These are phyloP conservation scores for Lasiosphaeria hispida DNA, from an alignment of 495 filamentous ascomycete species.

Conservation along the genomic window DNA sequence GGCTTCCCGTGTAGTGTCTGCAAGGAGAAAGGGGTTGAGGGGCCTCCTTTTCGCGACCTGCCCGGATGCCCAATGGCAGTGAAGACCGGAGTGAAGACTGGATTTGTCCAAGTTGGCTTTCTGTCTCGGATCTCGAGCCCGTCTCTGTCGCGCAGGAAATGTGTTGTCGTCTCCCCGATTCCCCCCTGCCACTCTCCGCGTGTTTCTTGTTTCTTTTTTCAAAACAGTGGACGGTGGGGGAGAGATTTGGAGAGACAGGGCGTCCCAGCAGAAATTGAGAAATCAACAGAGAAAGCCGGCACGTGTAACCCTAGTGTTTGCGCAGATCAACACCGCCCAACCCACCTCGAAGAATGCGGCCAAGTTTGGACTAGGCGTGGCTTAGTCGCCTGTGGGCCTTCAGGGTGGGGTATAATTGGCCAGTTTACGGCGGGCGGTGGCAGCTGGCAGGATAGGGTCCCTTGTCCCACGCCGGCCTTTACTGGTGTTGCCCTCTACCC, in stretches of 20 bases:
- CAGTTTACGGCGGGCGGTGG: constrained; percentile 22
- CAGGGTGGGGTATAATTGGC: constrained; percentile 22
- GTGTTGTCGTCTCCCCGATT: background rate
- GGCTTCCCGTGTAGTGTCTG: background rate
- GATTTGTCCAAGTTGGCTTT: no score
- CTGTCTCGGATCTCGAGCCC: background rate
- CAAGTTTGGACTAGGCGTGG: constrained; percentile 27
- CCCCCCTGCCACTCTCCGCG: background rate
- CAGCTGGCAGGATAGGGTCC: background rate
- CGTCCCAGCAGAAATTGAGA: background rate
- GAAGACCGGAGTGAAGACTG: background rate
- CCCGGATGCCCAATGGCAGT: background rate
- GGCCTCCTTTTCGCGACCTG: background rate
- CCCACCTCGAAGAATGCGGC: constrained; percentile 17
- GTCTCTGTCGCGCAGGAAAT: background rate
- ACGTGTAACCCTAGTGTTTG: background rate
- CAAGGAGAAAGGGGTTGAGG: background rate
- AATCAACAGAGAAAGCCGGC: background rate
- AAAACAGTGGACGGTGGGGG: constrained; percentile 1
- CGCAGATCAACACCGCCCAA: constrained; percentile 17
- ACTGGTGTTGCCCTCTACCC: background rate
- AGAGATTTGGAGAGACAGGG: constrained; percentile 5
- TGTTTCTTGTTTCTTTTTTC: background rate
- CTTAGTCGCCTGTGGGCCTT: constrained; percentile 21
- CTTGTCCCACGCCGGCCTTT: background rate